These are phyloP conservation scores for Lantana camara DNA, from an alignment of 257 asterid genomes.

Conservation along the genomic window DNA sequence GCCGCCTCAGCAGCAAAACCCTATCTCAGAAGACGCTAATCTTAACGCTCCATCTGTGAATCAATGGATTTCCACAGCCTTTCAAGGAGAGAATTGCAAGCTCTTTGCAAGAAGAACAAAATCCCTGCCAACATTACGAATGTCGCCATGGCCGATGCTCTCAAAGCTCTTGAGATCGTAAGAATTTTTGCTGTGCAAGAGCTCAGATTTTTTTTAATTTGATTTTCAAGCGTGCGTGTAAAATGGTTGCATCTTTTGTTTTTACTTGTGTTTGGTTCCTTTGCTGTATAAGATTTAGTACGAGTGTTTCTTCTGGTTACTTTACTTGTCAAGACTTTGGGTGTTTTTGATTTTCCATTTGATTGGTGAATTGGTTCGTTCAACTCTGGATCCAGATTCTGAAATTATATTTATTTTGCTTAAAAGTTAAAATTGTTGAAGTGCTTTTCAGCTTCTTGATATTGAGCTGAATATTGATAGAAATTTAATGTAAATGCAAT, in stretches of 20 bases:
- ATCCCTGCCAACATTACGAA: conserved; percentile 69
- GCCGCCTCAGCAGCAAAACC: conserved; percentile 21
- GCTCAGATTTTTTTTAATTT: background rate
- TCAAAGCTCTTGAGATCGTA: conserved; percentile 53
- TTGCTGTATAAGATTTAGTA: background rate
- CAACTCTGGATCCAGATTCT: background rate
- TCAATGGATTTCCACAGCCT: conserved; percentile 62
- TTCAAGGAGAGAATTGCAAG: conserved; percentile 63
- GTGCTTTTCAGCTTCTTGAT: background rate
- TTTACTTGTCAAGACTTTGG: background rate
- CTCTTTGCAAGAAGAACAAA: conserved; percentile 68
- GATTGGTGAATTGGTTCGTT: background rate
- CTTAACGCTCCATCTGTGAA: background rate
- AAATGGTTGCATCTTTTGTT: background rate
- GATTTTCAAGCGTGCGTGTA: background rate
- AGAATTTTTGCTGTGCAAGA: conserved; percentile 2
- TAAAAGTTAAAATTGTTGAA: background rate
- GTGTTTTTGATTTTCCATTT: background rate
- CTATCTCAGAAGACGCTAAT: background rate
- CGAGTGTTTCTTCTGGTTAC: background rate
- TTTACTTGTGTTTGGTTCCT: background rate
- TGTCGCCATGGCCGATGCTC: conserved; percentile 66
- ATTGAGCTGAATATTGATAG: background rate
- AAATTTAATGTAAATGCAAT: background rate
- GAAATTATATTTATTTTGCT: conserved; percentile 1